Conservation (phyloP, 108 stramenopile species). For the Skeletonema marinoi region DNA sequence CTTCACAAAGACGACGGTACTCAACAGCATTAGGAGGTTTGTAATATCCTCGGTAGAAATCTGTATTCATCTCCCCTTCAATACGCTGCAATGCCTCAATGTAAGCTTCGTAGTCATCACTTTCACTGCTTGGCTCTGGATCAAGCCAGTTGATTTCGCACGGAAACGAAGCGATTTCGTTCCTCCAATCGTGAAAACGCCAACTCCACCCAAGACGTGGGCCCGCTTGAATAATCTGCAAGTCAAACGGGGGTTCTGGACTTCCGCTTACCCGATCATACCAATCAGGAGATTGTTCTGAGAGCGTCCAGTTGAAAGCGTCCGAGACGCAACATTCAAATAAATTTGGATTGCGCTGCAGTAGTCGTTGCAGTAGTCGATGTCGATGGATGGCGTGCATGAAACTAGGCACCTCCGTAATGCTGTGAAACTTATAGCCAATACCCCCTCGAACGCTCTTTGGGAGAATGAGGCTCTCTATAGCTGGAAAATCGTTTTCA, state of each 20-base stretch:
- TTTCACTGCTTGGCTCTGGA: neutral
- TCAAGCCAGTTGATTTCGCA: constrained; percentile 1
- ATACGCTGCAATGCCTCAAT: neutral
- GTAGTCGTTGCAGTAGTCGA: neutral
- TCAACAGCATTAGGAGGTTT: neutral
- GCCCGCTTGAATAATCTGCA: neutral
- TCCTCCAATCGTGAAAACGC: neutral
- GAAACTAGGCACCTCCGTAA: neutral
- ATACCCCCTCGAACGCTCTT: neutral
- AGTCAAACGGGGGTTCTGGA: no score
- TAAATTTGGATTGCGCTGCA: no score
- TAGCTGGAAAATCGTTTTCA: neutral
- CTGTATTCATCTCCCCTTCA: no score
- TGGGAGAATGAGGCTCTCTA: neutral
- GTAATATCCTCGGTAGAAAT: neutral
- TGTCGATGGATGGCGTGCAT: neutral
- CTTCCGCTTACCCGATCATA: neutral
- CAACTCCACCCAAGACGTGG: neutral
- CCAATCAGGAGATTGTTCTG: neutral
- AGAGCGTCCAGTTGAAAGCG: neutral
- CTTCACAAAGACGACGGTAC: neutral
- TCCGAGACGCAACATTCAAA: no score
- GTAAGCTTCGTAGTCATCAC: neutral
- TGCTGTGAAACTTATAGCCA: neutral
- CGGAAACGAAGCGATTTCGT: no score